Evolutionary conservation across 2,329 filamentous ascomycete species (phyloP).

Genomic region (Arthrobotrys pseudoclavata): DNA sequence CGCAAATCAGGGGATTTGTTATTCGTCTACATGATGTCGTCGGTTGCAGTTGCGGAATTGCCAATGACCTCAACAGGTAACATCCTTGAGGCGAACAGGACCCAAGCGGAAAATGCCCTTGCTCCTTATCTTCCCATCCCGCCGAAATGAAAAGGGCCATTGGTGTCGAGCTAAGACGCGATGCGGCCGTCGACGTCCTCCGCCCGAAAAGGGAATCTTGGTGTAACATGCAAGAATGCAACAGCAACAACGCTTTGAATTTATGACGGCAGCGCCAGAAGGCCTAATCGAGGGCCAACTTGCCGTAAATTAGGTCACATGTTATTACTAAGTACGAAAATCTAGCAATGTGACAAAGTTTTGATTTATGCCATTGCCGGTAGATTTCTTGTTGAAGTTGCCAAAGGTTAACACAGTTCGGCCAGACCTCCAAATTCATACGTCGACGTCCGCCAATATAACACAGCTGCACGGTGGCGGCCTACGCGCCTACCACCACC

Average conservation of each 20-base stretch:
- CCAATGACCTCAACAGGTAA: neutral
- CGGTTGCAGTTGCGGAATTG: neutral
- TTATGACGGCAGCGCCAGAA: neutral
- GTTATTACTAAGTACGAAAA: too few species aligned
- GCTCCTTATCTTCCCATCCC: neutral
- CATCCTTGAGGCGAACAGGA: too few species aligned
- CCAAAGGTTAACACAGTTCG: too few species aligned
- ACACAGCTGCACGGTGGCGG: neutral
- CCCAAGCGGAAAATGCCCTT: neutral
- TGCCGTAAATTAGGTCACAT: too few species aligned
- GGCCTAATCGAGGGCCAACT: too few species aligned
- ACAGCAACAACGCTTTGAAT: slow-evolving; percentile 10
- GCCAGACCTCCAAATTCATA: neutral
- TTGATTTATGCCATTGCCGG: too few species aligned
- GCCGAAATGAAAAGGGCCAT: neutral
- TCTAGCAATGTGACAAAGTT: too few species aligned
- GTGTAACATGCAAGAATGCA: slow-evolving; percentile 1
- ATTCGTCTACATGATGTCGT: neutral
- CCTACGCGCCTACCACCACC: too few species aligned
- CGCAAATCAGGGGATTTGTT: neutral
- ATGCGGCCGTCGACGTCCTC: neutral
- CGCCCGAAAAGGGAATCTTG: neutral
- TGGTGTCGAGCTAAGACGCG: neutral
- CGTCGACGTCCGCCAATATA: too few species aligned
- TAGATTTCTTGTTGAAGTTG: too few species aligned